Evolutionary conservation across 352 stramenopile species (phyloP).

Genomic region (Phytophthora europaea): DNA sequence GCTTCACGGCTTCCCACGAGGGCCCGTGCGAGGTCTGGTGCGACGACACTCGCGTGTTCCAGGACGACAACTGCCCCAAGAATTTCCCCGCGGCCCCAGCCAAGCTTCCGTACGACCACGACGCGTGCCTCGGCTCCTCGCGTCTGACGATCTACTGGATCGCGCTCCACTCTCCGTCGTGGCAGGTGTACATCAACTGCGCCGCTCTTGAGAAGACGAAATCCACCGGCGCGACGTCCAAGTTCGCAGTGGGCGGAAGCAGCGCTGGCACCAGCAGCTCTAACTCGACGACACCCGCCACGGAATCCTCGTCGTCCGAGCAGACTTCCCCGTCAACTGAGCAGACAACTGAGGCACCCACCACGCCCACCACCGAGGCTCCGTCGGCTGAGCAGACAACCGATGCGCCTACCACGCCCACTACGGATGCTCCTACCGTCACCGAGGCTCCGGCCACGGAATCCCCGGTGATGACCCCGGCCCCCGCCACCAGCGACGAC

Average conservation of each 20-base stretch:
- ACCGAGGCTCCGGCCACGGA: constrained; percentile 25
- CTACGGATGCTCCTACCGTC: constrained; percentile 13
- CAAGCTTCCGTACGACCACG: constrained; percentile 36
- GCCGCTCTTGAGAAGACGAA: constrained; percentile 29
- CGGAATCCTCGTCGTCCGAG: constrained; percentile 25
- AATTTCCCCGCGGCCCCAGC: constrained; percentile 33
- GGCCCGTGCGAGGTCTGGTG: constrained; percentile 36
- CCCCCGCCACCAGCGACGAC: constrained; percentile 12
- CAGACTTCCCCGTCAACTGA: constrained; percentile 13
- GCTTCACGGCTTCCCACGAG: constrained; percentile 29
- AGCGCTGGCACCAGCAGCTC: constrained; percentile 11
- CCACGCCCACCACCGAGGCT: neutral
- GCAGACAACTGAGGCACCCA: constrained; percentile 10
- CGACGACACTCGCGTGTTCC: constrained; percentile 23
- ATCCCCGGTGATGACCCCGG: constrained; percentile 19
- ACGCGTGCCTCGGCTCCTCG: constrained; percentile 28
- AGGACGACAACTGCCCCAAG: constrained; percentile 37
- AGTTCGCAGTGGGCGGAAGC: constrained; percentile 33
- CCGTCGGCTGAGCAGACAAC: constrained; percentile 21
- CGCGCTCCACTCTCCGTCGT: constrained; percentile 35
- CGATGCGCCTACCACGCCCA: constrained; percentile 12
- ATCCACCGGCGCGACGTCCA: constrained; percentile 35
- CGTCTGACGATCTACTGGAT: constrained; percentile 38
- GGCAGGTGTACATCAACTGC: constrained; percentile 48
- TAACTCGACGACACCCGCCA: constrained; percentile 21